phyloP scores from a whole-genome alignment of 106 monocot species.

The Acorus calamus region DNA sequence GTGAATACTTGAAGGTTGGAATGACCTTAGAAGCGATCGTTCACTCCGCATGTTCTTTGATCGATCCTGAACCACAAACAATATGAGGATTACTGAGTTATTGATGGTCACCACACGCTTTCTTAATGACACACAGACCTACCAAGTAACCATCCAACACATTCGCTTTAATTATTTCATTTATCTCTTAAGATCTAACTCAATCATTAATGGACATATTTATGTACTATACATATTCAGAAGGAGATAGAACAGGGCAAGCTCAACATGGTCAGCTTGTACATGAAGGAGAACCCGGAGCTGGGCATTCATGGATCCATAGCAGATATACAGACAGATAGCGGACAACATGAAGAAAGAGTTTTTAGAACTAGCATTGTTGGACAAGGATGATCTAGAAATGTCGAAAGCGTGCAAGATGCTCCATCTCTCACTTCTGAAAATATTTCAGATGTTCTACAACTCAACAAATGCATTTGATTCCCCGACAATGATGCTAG shows the following conservation, averaged over 20 bases:
- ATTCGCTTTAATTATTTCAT: too few relatives aligned
- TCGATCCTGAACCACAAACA: too few relatives aligned
- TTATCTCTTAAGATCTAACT: too few relatives aligned
- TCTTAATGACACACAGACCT: constrained; percentile 10
- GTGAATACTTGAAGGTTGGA: constrained; percentile 3
- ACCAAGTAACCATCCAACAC: too few relatives aligned
- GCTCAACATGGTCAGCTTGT: constrained; percentile 7
- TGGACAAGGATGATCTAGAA: neutral
- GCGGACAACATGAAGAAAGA: neutral
- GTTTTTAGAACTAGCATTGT: neutral
- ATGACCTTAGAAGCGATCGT: neutral
- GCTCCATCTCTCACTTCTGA: constrained; percentile 1
- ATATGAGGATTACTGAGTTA: neutral
- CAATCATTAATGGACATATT: neutral
- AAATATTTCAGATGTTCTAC: constrained; percentile 5
- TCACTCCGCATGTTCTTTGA: neutral
- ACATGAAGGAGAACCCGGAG: constrained; percentile 5
- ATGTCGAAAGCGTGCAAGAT: constrained; percentile 5
- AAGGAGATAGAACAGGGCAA: constrained; percentile 3
- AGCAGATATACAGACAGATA: neutral
- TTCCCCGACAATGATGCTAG: neutral
- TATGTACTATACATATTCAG: too few relatives aligned
- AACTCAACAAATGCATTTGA: constrained; percentile 4
- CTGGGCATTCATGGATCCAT: constrained; percentile 4
- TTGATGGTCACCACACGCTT: constrained; percentile 4